Evolutionary conservation across 176 grass and related monocot genomes (phyloP).

Genomic region (Avena insularis): DNA sequence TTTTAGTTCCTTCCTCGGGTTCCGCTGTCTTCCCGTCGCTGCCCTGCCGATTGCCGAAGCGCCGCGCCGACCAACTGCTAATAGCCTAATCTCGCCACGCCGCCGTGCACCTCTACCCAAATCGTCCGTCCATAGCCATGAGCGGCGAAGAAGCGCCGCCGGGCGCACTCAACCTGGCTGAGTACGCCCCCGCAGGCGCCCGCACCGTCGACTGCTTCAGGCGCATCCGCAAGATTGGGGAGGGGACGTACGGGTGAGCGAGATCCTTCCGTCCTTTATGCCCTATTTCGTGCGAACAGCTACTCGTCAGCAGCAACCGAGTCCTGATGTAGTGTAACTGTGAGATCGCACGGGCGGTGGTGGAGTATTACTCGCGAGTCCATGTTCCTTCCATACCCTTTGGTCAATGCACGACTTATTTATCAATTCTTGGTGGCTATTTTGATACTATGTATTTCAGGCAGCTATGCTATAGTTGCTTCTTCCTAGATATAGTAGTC

Average conservation of each 20-base stretch:
- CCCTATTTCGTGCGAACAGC: neutral
- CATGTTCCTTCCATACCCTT: neutral
- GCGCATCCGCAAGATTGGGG: constrained; percentile 85
- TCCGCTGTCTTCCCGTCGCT: constrained; percentile 25
- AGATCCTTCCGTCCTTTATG: constrained; percentile 10
- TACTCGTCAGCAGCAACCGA: neutral
- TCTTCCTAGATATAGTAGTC: constrained; percentile 13
- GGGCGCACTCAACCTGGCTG: constrained; percentile 60
- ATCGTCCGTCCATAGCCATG: constrained; percentile 31
- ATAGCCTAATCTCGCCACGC: neutral
- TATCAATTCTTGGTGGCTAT: neutral
- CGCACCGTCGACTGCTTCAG: constrained; percentile 79
- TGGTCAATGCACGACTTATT: neutral
- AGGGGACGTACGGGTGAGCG: constrained; percentile 65
- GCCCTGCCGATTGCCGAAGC: constrained; percentile 14
- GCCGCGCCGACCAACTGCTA: constrained; percentile 4
- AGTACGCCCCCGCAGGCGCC: constrained; percentile 61
- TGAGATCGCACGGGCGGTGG: constrained; percentile 25
- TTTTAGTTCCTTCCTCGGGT: constrained; percentile 19
- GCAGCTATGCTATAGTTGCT: neutral
- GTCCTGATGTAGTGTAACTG: neutral
- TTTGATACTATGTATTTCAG: neutral
- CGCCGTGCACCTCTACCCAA: constrained; percentile 1
- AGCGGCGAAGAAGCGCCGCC: constrained; percentile 53
- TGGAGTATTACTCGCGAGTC: neutral